Evolutionary conservation across 768 basidiomycete genomes (phyloP), one percentile per base, ranked within the genome.

Genomic region (Panus rudis): DNA sequence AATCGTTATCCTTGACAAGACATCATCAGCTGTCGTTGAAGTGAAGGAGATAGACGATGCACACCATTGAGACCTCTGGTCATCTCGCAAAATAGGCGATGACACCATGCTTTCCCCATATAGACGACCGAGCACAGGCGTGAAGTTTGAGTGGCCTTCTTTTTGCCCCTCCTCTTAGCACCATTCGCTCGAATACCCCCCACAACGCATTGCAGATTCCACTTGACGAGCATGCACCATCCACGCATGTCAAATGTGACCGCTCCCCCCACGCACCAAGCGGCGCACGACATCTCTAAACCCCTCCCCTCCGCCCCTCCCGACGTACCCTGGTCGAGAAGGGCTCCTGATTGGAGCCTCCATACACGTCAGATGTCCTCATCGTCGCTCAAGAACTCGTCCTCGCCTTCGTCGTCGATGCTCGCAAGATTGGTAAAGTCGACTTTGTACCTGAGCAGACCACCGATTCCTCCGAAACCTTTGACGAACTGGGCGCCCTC

Each of bases 401-500:
- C 88, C 57, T 90, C 88, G 24, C 86, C 74, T 2, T 79, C 87
- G 24, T 91, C 87, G 53, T 91, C 88, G 19, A 79, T 50, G 35
- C 72, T 69, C 17, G 76, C 72, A 31, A 98, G 72, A 61, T 84
- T 87, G 53, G 76, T 75, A 67, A 98, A 89, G 68, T 96, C 94
- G 55, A 98, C 92, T 71, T 98, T 98, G 79, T 99, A 99, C 38
- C 94, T 78, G 46, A 96, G 68, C 47, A 97, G 71, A 23, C 93
- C 94, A 22, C 96, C 94, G 53, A 99, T 97, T 20, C 96, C 94
- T 64, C 94, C 94, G 56, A 99, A 98, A 31, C 94, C 94, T 63
- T 93, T 94, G 56, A 94, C 92, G 69, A 96, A 98, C 62, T 97
- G 93, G 25, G 90, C 88, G 24, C 94, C 94, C 62, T 99, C 94